These are phyloP conservation scores for Sutorius eximius DNA, from an alignment of 1,284 basidiomycete genomes.

Conservation along the genomic window DNA sequence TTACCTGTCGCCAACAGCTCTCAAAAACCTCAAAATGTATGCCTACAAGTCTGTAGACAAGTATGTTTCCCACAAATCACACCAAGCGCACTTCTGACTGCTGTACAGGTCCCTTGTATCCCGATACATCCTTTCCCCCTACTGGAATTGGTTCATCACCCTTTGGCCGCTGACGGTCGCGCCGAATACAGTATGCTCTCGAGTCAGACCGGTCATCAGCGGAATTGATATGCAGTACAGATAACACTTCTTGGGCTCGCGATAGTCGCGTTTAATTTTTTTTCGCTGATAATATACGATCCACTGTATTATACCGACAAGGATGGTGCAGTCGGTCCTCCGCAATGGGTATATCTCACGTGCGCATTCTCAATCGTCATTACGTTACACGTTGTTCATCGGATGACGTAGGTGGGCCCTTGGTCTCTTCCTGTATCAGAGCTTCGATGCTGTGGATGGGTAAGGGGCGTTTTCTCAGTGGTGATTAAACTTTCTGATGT, in stretches of 20 bases:
- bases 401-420: slow-evolving; percentile 70
- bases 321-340: slow-evolving; percentile 62
- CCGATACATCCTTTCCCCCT: slow-evolving; percentile 83
- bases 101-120: slow-evolving; percentile 67
- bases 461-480: slow-evolving; percentile 33
- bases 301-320: slow-evolving; percentile 70
- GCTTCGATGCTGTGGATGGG: slow-evolving; percentile 87
- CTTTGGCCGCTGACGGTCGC: slow-evolving; percentile 88
- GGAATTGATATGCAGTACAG: slow-evolving; percentile 38
- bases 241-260: slow-evolving; percentile 82
- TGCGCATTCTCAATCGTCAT: slow-evolving; percentile 38
- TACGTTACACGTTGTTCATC: background rate
- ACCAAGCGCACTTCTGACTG: background rate
- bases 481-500: background rate
- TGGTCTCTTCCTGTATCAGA: slow-evolving; percentile 93
- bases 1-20: slow-evolving; percentile 55
- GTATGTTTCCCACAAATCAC: slow-evolving; percentile 41
- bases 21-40: slow-evolving; percentile 68
- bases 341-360: slow-evolving; percentile 86
- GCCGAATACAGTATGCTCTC: slow-evolving; percentile 79
- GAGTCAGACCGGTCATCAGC: background rate
- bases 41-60: slow-evolving; percentile 71
- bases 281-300: slow-evolving; percentile 82
- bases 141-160: slow-evolving; percentile 94
- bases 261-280: slow-evolving; percentile 84